Percentiles rank a stretch among this genome's conserved stretches.
phyloP scores from a whole-genome alignment of 2,329 filamentous ascomycete species.

The Phyllosticta ampelicida region DNA sequence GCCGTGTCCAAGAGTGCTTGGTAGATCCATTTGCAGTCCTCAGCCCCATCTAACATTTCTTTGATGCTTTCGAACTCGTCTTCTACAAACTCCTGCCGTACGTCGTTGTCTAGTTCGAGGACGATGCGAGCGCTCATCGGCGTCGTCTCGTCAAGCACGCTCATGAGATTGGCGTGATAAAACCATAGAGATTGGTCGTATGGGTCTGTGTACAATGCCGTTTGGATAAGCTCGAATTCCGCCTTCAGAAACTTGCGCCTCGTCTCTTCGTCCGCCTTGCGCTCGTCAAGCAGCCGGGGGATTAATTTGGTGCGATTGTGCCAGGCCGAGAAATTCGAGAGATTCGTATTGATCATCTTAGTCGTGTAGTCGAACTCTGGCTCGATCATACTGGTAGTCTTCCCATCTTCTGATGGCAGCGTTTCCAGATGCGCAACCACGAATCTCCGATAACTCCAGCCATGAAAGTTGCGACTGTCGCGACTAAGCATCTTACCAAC shows the following conservation, averaged over 20 bases:
- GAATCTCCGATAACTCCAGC: slow-evolving; percentile 81
- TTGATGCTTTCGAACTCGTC: slow-evolving; percentile 65
- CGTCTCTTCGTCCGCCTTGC: slow-evolving; percentile 50
- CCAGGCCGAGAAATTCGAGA: slow-evolving; percentile 97
- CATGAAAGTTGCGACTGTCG: slow-evolving; percentile 90
- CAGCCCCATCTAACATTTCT: slow-evolving; percentile 54
- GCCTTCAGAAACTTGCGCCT: slow-evolving; percentile 61
- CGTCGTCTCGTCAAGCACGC: slow-evolving; percentile 45
- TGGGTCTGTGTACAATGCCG: slow-evolving; percentile 76
- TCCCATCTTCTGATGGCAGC: slow-evolving; percentile 16
- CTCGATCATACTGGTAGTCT: slow-evolving; percentile 54
- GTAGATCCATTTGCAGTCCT: slow-evolving; percentile 80
- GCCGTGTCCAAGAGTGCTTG: slow-evolving; percentile 73
- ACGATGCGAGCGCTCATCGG: slow-evolving; percentile 48
- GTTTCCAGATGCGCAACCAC: slow-evolving; percentile 69
- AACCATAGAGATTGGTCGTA: slow-evolving; percentile 97
- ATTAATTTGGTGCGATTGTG: slow-evolving; percentile 83
- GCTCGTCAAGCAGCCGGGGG: slow-evolving; percentile 60
- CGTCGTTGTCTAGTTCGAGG: slow-evolving; percentile 47
- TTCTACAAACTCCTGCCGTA: slow-evolving; percentile 54
- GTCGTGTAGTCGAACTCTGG: slow-evolving; percentile 82
- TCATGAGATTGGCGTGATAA: slow-evolving; percentile 82
- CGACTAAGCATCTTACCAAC: slow-evolving; percentile 78
- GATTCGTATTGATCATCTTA: slow-evolving; percentile 70
- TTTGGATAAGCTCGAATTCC: slow-evolving; percentile 65